Conservation (phyloP, 2,329 filamentous ascomycete species). For the Pleoardoris graminearum region DNA sequence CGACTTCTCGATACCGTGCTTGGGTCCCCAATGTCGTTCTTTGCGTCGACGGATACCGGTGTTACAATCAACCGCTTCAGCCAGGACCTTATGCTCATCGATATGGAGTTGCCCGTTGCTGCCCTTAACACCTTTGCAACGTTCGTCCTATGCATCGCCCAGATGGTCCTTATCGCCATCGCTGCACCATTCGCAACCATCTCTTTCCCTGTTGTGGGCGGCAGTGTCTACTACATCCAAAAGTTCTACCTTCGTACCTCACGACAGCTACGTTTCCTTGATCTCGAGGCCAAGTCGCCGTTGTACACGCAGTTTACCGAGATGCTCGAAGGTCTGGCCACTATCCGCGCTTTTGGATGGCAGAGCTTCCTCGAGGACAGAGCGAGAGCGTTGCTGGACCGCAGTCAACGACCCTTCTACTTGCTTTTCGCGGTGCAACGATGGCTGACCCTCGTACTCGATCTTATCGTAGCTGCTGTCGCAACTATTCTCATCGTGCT, state of each 20-base stretch:
- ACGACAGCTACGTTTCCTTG: constrained; percentile 55
- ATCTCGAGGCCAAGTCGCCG: constrained; percentile 56
- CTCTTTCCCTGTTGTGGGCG: constrained; percentile 45
- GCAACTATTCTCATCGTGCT: constrained; percentile 44
- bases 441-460: constrained; percentile 50
- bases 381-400: constrained; percentile 45
- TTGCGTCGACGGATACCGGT: constrained; percentile 51
- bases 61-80: constrained; percentile 53
- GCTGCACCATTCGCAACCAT: constrained; percentile 47
- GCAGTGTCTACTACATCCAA: constrained; percentile 49
- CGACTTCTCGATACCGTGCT: constrained; percentile 54
- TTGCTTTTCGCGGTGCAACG: constrained; percentile 51
- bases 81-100: constrained; percentile 54
- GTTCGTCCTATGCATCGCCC: constrained; percentile 38
- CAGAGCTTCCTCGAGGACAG: constrained; percentile 45
- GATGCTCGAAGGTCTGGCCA: constrained; percentile 53
- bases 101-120: constrained; percentile 47
- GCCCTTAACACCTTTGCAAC: constrained; percentile 41
- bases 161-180: constrained; percentile 45
- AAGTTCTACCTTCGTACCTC: constrained; percentile 54
- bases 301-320: constrained; percentile 59
- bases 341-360: constrained; percentile 58
- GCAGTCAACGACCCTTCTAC: constrained; percentile 51
- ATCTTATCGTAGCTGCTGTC: constrained; percentile 47
- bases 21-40: constrained; percentile 50